These are phyloP conservation scores for Chloroidium sp. DNA, from an alignment of 163 green algal genomes.

Conservation along the genomic window DNA sequence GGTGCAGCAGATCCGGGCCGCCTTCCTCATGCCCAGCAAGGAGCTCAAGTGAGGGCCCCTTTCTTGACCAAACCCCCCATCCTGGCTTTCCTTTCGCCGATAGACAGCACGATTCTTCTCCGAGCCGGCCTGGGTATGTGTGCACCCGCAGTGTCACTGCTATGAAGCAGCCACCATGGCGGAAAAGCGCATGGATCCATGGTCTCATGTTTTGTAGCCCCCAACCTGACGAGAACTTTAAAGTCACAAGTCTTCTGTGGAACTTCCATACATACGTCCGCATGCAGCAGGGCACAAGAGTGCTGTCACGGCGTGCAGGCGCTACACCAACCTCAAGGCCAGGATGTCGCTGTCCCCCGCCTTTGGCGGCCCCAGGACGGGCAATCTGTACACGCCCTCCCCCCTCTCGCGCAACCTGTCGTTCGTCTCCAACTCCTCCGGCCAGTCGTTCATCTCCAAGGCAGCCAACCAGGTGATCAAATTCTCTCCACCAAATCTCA, in stretches of 20 bases:
- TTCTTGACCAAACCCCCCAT: neutral
- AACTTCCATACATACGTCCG: no score
- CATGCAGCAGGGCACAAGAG: no score
- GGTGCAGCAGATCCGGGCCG: slow-evolving; percentile 32
- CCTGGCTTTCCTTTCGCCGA: no score
- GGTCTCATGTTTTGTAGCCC: no score
- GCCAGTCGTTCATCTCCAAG: neutral
- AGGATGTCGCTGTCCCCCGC: neutral
- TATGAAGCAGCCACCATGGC: no score
- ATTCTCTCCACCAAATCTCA: no score
- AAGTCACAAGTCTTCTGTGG: no score
- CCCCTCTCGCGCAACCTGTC: neutral
- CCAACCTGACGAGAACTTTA: no score
- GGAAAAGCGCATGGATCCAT: no score
- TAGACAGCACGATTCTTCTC: no score
- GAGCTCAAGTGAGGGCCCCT: slow-evolving; percentile 25
- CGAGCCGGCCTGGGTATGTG: no score
- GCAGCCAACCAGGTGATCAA: neutral
- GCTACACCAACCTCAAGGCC: neutral
- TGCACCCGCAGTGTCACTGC: no score
- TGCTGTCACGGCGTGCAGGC: neutral
- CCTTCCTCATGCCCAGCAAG: slow-evolving; percentile 40
- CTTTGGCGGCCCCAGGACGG: neutral
- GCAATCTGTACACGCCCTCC: neutral
- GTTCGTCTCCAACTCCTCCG: neutral